A percentile compares a stretch with the other conserved stretches of the same genome.
Evolutionary conservation across 371 early-diverging fungal genomes (phyloP).

Genomic region (Parasitella parasitica): DNA sequence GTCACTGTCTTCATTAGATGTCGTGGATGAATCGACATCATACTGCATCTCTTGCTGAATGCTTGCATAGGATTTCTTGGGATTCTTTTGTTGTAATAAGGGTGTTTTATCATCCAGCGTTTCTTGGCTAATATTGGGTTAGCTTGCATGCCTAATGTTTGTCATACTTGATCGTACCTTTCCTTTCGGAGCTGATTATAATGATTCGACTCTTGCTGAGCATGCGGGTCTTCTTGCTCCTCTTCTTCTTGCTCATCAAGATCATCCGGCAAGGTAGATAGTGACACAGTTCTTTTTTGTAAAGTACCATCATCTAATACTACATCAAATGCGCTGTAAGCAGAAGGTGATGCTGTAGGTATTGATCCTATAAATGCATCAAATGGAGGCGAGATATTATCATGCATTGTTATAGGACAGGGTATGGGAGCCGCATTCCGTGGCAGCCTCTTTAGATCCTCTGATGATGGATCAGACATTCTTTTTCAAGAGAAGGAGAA

Average conservation of each 20-base stretch:
- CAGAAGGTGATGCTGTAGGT: conserved; percentile 21
- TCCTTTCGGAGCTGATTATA: neutral
- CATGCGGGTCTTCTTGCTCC: neutral
- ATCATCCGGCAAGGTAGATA: conserved; percentile 28
- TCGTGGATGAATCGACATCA: conserved; percentile 7
- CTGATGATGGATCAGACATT: conserved; percentile 12
- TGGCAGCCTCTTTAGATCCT: conserved; percentile 13
- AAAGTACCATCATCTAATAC: conserved; percentile 37
- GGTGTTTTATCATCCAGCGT: conserved; percentile 10
- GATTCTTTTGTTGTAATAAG: conserved; percentile 13
- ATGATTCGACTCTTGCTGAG: neutral
- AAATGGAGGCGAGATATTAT: conserved; percentile 1
- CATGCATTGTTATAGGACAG: neutral
- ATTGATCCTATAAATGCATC: conserved; percentile 5
- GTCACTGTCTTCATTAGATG: conserved; percentile 19
- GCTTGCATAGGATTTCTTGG: conserved; percentile 19
- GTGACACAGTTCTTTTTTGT: conserved; percentile 29
- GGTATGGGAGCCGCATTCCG: conserved; percentile 26
- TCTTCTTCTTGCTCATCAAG: neutral
- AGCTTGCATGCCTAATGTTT: neutral
- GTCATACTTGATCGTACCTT: neutral
- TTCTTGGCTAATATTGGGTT: neutral
- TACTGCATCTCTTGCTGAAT: neutral
- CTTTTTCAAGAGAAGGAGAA: neutral
- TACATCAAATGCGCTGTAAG: conserved; percentile 27